Conservation (phyloP, 2,329 filamentous ascomycete species). For the Paracorniculantispora psalliotae region DNA sequence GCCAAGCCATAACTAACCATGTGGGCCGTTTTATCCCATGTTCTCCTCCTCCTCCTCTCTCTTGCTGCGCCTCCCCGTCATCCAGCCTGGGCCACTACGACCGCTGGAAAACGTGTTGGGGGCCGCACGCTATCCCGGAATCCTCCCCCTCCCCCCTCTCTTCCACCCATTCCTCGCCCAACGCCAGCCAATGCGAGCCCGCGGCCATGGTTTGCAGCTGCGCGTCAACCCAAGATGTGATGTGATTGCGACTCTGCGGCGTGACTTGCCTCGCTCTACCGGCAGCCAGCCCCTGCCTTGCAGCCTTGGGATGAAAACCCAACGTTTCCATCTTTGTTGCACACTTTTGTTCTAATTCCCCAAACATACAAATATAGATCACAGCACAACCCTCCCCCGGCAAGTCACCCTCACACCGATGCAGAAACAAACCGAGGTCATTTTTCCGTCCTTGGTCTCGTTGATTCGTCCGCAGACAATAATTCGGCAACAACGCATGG, state of each 20-base stretch:
- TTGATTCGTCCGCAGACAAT: background rate
- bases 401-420: background rate
- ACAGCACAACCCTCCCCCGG: background rate
- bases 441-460: background rate
- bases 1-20: background rate
- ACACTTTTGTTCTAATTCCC: background rate
- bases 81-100: background rate
- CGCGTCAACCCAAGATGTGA: background rate
- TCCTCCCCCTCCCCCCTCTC: background rate
- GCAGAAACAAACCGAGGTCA: background rate
- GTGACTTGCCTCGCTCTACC: background rate
- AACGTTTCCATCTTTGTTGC: too few relatives aligned
- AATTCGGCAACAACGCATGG: conserved; percentile 1
- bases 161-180: background rate
- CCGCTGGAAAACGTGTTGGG: background rate
- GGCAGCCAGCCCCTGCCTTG: background rate
- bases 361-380: background rate
- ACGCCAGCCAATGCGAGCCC: background rate
- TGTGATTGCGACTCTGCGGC: conserved; percentile 5
- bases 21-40: background rate
- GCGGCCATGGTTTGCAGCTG: conserved; percentile 1
- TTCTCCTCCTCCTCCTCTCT: background rate
- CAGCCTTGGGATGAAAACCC: background rate
- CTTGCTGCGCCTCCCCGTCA: background rate
- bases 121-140: background rate